Conservation (phyloP, 495 filamentous ascomycete genomes). For the Penicillium alfredii region DNA sequence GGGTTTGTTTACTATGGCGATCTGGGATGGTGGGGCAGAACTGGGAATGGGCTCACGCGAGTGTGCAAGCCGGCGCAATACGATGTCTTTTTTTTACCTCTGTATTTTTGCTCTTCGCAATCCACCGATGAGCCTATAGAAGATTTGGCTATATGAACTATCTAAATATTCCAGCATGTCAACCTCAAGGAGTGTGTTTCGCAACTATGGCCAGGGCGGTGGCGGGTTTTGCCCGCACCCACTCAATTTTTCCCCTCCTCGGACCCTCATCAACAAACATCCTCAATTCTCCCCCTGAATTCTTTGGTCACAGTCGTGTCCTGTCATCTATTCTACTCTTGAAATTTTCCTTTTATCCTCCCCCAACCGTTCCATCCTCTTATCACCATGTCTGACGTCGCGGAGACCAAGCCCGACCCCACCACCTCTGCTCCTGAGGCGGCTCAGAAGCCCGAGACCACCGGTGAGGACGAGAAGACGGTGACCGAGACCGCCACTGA, state of each 20-base stretch:
- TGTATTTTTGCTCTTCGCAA: not conserved
- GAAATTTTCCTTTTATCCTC: constrained; percentile 1
- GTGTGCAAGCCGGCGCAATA: constrained; percentile 15
- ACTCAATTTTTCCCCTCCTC: constrained; percentile 32
- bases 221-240: constrained; percentile 7
- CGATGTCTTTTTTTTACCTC: constrained; percentile 13
- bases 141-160: too few species aligned
- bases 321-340: constrained; percentile 1
- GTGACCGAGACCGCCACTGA: constrained; percentile 37
- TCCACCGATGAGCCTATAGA: too few species aligned
- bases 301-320: constrained; percentile 3
- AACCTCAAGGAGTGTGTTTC: too few species aligned
- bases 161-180: too few species aligned
- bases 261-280: constrained; percentile 24
- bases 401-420: constrained; percentile 46
- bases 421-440: constrained; percentile 38
- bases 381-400: constrained; percentile 42
- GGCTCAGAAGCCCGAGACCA: constrained; percentile 36
- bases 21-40: constrained; percentile 12
- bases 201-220: too few species aligned
- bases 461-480: constrained; percentile 32
- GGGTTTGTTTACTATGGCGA: constrained; percentile 25
- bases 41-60: constrained; percentile 6
- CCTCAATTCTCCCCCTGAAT: constrained; percentile 14
- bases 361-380: constrained; percentile 1